phyloP scores from a whole-genome alignment of 192 early-diverging fungal species.

The Fimicolochytrium jonesii region DNA sequence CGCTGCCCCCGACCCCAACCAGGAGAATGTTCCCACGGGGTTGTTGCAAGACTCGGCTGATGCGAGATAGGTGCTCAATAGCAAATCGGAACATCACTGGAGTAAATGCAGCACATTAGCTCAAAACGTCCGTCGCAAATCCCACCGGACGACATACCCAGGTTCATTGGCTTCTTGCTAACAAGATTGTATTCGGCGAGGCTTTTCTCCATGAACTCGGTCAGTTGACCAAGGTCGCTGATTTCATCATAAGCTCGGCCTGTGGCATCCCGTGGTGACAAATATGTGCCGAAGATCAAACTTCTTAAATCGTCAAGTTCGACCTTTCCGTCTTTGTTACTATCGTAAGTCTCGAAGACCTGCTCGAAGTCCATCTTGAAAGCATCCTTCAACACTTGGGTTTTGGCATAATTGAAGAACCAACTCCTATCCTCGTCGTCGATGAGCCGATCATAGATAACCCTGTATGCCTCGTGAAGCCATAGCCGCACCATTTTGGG shows the following conservation, averaged over 20 bases:
- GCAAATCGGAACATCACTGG: slow-evolving; percentile 54
- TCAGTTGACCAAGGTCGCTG: slow-evolving; percentile 40
- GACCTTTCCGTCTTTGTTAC: slow-evolving; percentile 37
- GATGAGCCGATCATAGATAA: slow-evolving; percentile 56
- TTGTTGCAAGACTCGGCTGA: slow-evolving; percentile 51
- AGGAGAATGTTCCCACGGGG: slow-evolving; percentile 56
- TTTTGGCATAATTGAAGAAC: slow-evolving; percentile 42
- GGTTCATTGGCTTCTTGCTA: slow-evolving; percentile 61
- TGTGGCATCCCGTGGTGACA: slow-evolving; percentile 43
- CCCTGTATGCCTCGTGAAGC: slow-evolving; percentile 57
- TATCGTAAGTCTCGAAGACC: slow-evolving; percentile 49
- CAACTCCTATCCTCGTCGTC: slow-evolving; percentile 54
- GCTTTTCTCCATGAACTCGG: slow-evolving; percentile 48
- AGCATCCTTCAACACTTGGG: slow-evolving; percentile 33
- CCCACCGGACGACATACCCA: slow-evolving; percentile 36
- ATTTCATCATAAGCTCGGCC: slow-evolving; percentile 52
- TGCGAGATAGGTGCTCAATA: slow-evolving; percentile 54
- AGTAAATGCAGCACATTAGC: neutral
- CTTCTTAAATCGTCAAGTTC: slow-evolving; percentile 51
- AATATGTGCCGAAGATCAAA: slow-evolving; percentile 55
- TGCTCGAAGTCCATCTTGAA: slow-evolving; percentile 46
- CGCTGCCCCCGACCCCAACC: slow-evolving; percentile 59
- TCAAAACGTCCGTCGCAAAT: no score
- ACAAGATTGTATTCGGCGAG: slow-evolving; percentile 52
- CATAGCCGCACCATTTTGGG: slow-evolving; percentile 51